Conservation (phyloP, 2,329 filamentous ascomycete genomes). For the Xylaria sp. region DNA sequence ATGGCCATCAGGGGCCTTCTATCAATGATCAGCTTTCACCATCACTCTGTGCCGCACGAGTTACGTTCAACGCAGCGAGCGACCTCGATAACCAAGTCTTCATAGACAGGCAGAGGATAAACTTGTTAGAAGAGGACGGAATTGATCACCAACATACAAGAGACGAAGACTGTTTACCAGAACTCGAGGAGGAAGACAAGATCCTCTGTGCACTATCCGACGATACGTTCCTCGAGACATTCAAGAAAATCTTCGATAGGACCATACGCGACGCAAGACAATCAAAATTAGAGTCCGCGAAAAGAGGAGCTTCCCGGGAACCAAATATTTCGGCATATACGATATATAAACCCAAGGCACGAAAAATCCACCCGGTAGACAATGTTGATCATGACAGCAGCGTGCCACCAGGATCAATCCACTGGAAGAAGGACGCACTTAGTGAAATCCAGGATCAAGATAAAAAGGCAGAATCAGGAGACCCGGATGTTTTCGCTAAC, state of each 20-base stretch:
- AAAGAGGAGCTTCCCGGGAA: neutral
- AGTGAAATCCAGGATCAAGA: neutral
- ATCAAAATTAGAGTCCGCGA: neutral
- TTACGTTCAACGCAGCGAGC: neutral
- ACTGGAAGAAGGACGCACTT: neutral
- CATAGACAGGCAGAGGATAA: neutral
- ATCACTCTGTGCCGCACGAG: neutral
- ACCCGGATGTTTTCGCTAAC: neutral
- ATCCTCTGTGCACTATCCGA: neutral
- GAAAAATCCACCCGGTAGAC: neutral
- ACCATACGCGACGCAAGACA: neutral
- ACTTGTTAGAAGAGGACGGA: neutral
- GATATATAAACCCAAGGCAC: neutral
- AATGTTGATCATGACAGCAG: neutral
- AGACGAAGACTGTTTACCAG: neutral
- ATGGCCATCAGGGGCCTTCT: neutral
- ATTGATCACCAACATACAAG: neutral
- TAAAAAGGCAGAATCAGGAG: neutral
- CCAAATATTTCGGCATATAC: neutral
- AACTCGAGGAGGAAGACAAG: neutral
- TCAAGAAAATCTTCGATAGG: neutral
- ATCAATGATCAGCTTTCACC: neutral
- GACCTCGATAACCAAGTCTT: neutral
- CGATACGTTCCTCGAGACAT: neutral
- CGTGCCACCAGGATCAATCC: neutral